Base-by-base conservation (phyloP, 305 asterid species). In the Solanum hybrid region DNA sequence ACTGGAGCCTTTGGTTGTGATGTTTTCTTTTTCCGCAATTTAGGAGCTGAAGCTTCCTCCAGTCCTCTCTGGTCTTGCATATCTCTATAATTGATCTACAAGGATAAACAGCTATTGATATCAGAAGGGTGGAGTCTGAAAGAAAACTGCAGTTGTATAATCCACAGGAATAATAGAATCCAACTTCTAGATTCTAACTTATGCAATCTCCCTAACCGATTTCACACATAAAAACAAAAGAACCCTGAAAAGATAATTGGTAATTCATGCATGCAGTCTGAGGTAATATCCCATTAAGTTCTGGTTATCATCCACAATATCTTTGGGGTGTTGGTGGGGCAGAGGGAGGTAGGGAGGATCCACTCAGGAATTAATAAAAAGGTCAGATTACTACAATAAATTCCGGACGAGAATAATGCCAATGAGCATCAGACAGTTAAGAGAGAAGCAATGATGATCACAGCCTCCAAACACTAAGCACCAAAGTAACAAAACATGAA, bases 61-160 rank as follows among this genome's bases (percentile, higher is more conserved):
- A 87, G 78, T 90, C 92, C 92, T 77, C 93, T 95, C 86, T 91
- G 95, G 88, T 92, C 96, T 90, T 94, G 96, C 96, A 94, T 93
- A 75, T 88, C 86, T 87, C 38, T n/a, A 90, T 40, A 79, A 46
- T 89, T 37, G 20, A 84, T 84, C 76, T 51, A 72, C 75, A 84
- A 84, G 87, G 40, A 84, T 84, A 84, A 84, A 29, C 73, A 84
- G 36, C 75, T 9, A 84, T 31, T 51, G 73, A 17, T 51, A 84
- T 84, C 75, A 51, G 29, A 46, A 29, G 73, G 87, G 31, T 51
- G 42, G 42, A 82, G n/a, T 24, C 27, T 81, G 86, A 81, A 37
- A 82, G 73, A 40, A 64, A 42, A 5, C 72, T 82, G 26, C 86
- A 40, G 72, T 64, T 64, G 64, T 46, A 82, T 46, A 82, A 82